phyloP scores from a whole-genome alignment of 345 rosid species.

The Syzygium jambos region DNA sequence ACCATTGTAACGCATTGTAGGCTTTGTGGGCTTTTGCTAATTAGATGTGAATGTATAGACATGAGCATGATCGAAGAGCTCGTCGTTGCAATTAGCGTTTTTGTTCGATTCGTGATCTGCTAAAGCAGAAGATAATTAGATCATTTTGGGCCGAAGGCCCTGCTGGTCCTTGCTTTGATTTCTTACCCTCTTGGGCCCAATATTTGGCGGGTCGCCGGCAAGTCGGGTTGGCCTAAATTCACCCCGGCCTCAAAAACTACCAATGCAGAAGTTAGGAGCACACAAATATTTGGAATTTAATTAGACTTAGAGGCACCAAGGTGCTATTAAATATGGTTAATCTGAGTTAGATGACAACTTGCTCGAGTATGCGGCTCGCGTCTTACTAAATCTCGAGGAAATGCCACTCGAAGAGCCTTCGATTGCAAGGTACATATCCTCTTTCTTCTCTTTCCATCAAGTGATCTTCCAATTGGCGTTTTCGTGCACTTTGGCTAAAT shows the following conservation, averaged over 20 bases:
- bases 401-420: background rate
- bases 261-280: background rate
- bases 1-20: background rate
- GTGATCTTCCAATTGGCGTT: background rate
- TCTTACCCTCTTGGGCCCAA: background rate
- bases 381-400: background rate
- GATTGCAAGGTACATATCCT: background rate
- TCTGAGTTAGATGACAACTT: background rate
- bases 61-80: background rate
- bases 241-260: background rate
- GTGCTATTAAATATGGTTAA: background rate
- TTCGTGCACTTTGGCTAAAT: background rate
- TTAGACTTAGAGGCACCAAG: background rate
- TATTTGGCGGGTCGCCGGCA: background rate
- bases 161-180: background rate
- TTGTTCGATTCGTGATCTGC: background rate
- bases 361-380: background rate
- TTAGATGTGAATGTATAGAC: accelerated
- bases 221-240: background rate
- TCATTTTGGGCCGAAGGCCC: background rate
- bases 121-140: background rate
- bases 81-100: background rate
- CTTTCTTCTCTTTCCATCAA: background rate
- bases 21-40: background rate
- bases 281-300: background rate